phyloP scores from a whole-genome alignment of 2,329 filamentous ascomycete genomes.

The Emydomyces testavorans region DNA sequence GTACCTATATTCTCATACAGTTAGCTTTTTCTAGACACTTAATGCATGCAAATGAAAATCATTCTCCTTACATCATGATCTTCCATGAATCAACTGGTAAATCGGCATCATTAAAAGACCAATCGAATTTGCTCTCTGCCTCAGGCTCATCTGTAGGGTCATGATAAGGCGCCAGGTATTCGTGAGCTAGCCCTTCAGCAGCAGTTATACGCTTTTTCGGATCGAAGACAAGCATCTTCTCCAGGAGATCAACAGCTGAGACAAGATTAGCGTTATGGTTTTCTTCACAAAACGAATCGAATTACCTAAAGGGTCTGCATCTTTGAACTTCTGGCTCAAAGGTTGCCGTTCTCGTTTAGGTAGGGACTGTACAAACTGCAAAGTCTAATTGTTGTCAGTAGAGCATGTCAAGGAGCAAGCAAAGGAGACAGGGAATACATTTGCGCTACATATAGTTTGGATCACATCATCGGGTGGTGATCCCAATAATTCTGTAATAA shows the following conservation, averaged over 20 bases:
- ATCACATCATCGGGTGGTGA: conserved; percentile 98
- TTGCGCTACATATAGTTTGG: conserved; percentile 95
- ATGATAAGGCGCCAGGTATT: conserved; percentile 92
- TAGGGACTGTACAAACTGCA: conserved; percentile 93
- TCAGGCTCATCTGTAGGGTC: conserved; percentile 93
- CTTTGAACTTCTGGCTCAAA: conserved; percentile 81
- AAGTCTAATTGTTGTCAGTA: conserved; percentile 48
- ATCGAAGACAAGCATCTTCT: conserved; percentile 96
- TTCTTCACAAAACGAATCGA: conserved; percentile 10
- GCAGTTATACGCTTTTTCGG: conserved; percentile 92
- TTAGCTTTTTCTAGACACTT: conserved; percentile 10
- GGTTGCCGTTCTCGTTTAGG: conserved; percentile 89
- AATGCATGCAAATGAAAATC: conserved; percentile 1
- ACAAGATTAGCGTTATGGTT: conserved; percentile 2
- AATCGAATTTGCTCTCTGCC: conserved; percentile 95
- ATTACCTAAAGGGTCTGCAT: conserved; percentile 74
- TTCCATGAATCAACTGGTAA: conserved; percentile 99
- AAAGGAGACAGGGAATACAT: conserved; percentile 46
- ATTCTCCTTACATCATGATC: conserved; percentile 86
- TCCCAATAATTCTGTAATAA: conserved; percentile 93
- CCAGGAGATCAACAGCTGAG: conserved; percentile 78
- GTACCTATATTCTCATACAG: conserved; percentile 53
- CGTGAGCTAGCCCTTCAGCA: conserved; percentile 71
- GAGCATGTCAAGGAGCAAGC: not conserved
- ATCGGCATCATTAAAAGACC: conserved; percentile 98